phyloP scores from a whole-genome alignment of 305 asterid species.

The Fraxinus velutina region DNA sequence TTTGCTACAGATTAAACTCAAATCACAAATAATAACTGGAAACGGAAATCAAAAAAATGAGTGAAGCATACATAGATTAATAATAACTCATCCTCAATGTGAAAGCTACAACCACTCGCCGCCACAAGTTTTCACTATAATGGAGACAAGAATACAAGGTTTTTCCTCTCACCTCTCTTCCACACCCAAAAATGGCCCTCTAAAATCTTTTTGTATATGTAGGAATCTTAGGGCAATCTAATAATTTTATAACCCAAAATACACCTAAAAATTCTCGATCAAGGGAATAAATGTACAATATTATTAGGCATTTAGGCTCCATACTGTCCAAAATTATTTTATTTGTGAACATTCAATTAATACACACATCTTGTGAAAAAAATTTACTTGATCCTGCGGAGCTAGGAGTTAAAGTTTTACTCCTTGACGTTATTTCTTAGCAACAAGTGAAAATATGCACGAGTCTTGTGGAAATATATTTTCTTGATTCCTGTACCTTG shows the following conservation, averaged over 20 bases:
- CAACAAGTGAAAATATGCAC: neutral
- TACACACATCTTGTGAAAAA: neutral
- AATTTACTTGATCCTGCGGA: neutral
- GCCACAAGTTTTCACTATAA: neutral
- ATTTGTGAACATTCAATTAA: neutral
- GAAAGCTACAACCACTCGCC: neutral
- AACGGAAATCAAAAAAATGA: neutral
- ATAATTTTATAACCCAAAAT: neutral
- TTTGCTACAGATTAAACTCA: neutral
- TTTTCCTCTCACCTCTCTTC: neutral
- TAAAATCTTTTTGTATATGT: neutral
- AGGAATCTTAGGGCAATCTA: neutral
- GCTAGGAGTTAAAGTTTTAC: neutral
- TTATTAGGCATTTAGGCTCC: neutral
- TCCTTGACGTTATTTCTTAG: neutral
- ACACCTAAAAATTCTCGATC: neutral
- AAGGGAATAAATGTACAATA: neutral
- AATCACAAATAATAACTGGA: neutral
- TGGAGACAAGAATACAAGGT: neutral
- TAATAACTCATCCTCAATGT: neutral
- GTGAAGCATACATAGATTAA: neutral
- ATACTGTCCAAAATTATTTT: no score
- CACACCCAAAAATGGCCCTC: neutral
- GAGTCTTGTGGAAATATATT: neutral
- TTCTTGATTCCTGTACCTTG: slow-evolving; percentile 47